Base-by-base conservation (phyloP, 306 rosid genomes). In the Sicyos baderoa region DNA sequence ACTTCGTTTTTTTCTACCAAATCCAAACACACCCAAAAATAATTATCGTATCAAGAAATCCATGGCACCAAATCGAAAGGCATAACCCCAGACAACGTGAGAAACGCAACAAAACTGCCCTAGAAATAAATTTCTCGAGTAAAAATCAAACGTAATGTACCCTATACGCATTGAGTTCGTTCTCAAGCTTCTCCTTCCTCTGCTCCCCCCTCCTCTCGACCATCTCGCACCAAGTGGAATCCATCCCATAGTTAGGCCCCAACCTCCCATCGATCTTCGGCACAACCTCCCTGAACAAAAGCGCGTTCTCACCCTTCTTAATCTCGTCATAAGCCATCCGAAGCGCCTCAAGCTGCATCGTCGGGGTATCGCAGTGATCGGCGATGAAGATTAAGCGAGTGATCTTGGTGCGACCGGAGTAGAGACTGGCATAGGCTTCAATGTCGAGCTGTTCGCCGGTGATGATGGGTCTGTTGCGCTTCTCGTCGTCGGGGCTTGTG, bases 261-360 rank as follows among this genome's bases (percentile, higher is more conserved):
- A 90, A 72, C 67, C 96, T 77, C 6, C 97, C 91, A 32, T 76
- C 81, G 68, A 90, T 94, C 83, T 83, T 94, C 82, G 74, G 86
- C 75, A 80, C 90, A 1, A 88, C 95, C 35, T 94, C 99, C 47
- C 97, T 80, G 44, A 86, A 83, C 18, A 87, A 57, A 76, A 87
- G 90, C 35, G 99, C 86, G 47, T 94, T 87, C 85, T 94, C 99
- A 0, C 97, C 97, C 83, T 94, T 94, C 91, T 90, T 90, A 70
- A 94, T 87, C 84, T 90, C 99, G 15, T 90, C 96, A 76, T 86
- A 88, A 6, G 96, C 99, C 89, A 94, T 86, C 21, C 99, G 91
- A 62, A 94, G 96, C 47, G 97, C 95, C 58, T 94, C 99, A 13
- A 90, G 77, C 79, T 87, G 87, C 87, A 87, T 75, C 32, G 91